phyloP scores from a whole-genome alignment of 306 rosid genomes.

The Abrus pulchellus region DNA sequence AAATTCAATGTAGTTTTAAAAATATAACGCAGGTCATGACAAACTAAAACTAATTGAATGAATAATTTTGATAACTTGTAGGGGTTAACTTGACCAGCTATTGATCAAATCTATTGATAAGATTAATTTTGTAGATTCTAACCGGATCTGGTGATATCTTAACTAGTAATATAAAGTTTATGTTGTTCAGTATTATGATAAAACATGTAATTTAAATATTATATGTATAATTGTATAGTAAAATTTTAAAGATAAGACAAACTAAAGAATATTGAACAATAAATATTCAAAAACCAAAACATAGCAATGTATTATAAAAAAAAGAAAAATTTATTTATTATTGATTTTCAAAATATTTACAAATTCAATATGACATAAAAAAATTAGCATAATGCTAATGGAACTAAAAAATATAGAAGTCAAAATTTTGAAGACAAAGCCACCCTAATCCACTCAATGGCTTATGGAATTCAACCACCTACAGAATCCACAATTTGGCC shows the following conservation, averaged over 20 bases:
- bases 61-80: neutral
- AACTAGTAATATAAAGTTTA: neutral
- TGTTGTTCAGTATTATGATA: neutral
- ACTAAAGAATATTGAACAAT: no score
- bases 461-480: no score
- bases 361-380: neutral
- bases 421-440: neutral
- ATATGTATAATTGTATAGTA: neutral
- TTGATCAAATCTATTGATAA: neutral
- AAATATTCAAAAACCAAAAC: neutral
- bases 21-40: neutral
- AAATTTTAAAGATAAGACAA: neutral
- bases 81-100: neutral
- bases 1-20: neutral
- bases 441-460: neutral
- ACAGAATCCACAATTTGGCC: slow-evolving; percentile 25
- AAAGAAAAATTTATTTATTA: neutral
- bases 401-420: neutral
- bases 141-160: neutral
- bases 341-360: neutral
- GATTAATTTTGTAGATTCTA: neutral
- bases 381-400: neutral
- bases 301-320: neutral
- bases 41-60: neutral
- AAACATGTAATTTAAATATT: neutral